Evolutionary conservation across 2,329 filamentous ascomycete genomes (phyloP).

Genomic region (Sordariomycetes sp.): DNA sequence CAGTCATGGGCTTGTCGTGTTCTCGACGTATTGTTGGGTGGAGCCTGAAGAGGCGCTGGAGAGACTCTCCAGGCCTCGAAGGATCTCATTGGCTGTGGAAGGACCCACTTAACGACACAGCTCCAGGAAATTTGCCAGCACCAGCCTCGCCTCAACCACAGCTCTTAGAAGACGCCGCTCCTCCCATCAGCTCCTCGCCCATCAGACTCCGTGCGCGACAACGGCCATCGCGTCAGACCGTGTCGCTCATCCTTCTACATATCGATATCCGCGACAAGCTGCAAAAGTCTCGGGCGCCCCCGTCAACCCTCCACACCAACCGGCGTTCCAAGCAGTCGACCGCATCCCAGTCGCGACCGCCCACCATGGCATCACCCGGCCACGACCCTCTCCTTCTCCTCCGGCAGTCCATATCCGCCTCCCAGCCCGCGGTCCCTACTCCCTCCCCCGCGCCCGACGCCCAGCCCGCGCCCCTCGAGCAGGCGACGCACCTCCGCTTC

Average conservation of each 20-base stretch:
- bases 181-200: no score
- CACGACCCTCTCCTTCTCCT: slow-evolving; percentile 73
- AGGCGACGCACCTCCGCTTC: slow-evolving; percentile 72
- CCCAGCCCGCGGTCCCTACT: slow-evolving; percentile 58
- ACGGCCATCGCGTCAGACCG: no score
- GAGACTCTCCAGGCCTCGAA: no score
- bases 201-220: no score
- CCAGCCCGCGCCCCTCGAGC: slow-evolving; percentile 51
- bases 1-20: no score
- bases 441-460: slow-evolving; percentile 52
- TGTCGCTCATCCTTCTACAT: background rate
- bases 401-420: slow-evolving; percentile 66
- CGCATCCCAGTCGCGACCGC: background rate
- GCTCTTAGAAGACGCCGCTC: no score
- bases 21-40: no score
- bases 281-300: no score
- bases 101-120: background rate
- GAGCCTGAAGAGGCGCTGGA: no score
- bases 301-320: background rate
- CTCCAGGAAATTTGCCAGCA: background rate
- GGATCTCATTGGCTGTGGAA: background rate
- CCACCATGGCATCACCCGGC: slow-evolving; percentile 30
- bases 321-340: background rate
- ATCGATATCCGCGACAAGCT: background rate
- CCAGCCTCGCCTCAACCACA: no score